Base-by-base conservation (phyloP, 495 filamentous ascomycete species). In the Xylaria castorea region DNA sequence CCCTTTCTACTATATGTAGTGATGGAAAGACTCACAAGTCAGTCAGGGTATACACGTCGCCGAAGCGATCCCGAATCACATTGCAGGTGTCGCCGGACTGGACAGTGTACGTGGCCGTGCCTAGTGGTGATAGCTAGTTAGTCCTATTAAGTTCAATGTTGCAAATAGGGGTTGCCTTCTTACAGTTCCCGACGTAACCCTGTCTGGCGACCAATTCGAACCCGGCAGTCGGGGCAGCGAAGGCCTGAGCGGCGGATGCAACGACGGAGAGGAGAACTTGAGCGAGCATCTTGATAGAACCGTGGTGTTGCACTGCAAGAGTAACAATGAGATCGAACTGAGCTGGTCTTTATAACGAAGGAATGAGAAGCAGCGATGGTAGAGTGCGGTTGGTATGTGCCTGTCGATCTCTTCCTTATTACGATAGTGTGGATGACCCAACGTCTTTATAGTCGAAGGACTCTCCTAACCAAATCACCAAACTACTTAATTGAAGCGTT, bases 71-170 rank as follows among this genome's bases (percentile, higher is more conserved):
- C 22, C 76, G 58, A 61, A 79, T 79, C 60, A 0, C 68, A 44
- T 63, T 70, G 61, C 77, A 79, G 30, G 38, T 71, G 46, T 79
- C 77, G 9, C 75, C 75, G 0, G 67, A 50, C 12, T 32, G 32
- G 4, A 79, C 74, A 22, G 77, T 61, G 72, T 79, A 79, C 9
- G 70, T 74, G 32, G 50, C 34, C 32, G 50, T 63, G 73, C 76
- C 76, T 78, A 50, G 11, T 38, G 8, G 44, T 46, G 25, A 22
- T 12, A 32, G 25, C 9, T 8, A 38, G 11, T 61, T 14, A 61
- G 32, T 6, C 58, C 3, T 22, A 14, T 61, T 12, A 38, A 38
- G 8, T 32, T 32, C 34, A 20, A 53, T 36, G 38, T 66, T 46
- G 22, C 3, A 38, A n/a, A 64, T 44, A 27, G 38, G 18, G 61